phyloP scores from a whole-genome alignment of 768 basidiomycete species.

The Gelatoporia subvermispora region DNA sequence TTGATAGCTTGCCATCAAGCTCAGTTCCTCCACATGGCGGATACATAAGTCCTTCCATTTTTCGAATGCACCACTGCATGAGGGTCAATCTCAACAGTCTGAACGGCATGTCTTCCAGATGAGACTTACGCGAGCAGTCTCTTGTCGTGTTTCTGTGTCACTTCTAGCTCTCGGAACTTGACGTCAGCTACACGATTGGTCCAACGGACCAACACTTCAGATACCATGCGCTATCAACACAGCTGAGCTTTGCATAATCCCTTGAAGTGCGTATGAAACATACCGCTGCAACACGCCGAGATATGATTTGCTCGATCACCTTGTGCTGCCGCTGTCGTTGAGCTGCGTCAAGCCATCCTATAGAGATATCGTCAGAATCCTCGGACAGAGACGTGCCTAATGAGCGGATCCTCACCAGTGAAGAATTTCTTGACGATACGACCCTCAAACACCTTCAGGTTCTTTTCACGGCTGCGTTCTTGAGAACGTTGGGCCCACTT shows the following conservation, averaged over 20 bases:
- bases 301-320: conserved; percentile 40
- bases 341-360: conserved; percentile 46
- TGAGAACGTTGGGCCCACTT: conserved; percentile 44
- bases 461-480: conserved; percentile 39
- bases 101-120: not conserved
- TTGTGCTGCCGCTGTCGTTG: conserved; percentile 35
- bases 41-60: conserved; percentile 65
- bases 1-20: conserved; percentile 81
- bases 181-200: conserved; percentile 68
- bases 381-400: not conserved
- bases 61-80: conserved; percentile 47
- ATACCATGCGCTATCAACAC: conserved; percentile 44
- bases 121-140: conserved; percentile 31
- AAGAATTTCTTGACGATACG: conserved; percentile 32
- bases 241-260: not conserved
- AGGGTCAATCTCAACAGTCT: not conserved
- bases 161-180: conserved; percentile 69
- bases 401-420: conserved; percentile 23
- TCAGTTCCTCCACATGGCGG: conserved; percentile 65
- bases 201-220: conserved; percentile 52
- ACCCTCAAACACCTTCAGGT: conserved; percentile 39
- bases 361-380: not conserved
- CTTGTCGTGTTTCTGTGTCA: conserved; percentile 42
- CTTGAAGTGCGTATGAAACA: conserved; percentile 1
- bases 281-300: conserved; percentile 38